phyloP scores from a whole-genome alignment of 2,329 filamentous ascomycete species.

The Ophiostoma australiae region DNA sequence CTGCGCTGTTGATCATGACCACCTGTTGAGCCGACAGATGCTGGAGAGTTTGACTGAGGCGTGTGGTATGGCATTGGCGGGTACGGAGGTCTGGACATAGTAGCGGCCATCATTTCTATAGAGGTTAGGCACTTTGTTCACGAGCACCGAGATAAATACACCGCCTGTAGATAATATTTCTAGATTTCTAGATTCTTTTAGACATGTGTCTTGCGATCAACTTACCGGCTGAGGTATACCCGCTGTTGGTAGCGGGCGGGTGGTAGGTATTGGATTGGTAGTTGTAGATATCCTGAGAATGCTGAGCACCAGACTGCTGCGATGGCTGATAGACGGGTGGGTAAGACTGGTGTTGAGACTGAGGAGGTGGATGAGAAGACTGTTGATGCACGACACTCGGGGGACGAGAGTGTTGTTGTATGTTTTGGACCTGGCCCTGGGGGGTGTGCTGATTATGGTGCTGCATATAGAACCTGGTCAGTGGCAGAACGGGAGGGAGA shows the following conservation, averaged over 20 bases:
- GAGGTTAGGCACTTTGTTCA: not conserved
- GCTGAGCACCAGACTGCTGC: conserved; percentile 47
- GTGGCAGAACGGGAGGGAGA: conserved; percentile 12
- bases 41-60: conserved; percentile 89
- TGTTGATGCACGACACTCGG: conserved; percentile 64
- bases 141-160: no score
- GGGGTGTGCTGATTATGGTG: conserved; percentile 69
- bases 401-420: conserved; percentile 58
- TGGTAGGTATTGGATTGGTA: conserved; percentile 78
- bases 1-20: conserved; percentile 83
- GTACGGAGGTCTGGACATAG: conserved; percentile 71
- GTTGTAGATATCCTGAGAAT: conserved; percentile 68
- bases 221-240: conserved; percentile 84
- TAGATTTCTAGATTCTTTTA: no score
- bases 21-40: conserved; percentile 84
- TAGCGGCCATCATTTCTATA: conserved; percentile 62
- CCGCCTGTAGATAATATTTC: not conserved
- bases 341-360: conserved; percentile 45
- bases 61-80: conserved; percentile 89
- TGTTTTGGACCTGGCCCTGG: conserved; percentile 57
- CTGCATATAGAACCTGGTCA: conserved; percentile 50
- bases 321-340: conserved; percentile 47
- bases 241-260: conserved; percentile 72
- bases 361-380: conserved; percentile 61
- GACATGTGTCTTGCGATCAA: conserved; percentile 27